Evolutionary conservation across 148 eudicot species (phyloP).

Genomic region (Fallopia convolvulus): DNA sequence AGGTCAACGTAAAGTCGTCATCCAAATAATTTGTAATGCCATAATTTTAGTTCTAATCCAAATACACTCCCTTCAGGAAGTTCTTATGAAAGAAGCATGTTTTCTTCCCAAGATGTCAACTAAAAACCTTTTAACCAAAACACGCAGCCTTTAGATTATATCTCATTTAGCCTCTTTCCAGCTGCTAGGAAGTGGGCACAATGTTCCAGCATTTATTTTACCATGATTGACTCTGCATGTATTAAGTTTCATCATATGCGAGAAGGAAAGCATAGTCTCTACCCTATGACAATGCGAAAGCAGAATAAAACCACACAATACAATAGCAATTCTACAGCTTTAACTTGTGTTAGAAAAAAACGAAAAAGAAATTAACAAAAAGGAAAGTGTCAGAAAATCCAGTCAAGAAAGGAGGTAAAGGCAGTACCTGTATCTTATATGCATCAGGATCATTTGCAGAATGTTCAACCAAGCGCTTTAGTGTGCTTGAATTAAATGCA

Average conservation of each 20-base stretch:
- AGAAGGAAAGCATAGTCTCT: neutral
- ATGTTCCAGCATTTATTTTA: neutral
- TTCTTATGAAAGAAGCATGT: neutral
- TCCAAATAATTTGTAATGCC: neutral
- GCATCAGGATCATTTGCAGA: conserved; percentile 76
- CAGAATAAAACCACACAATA: neutral
- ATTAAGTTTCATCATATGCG: neutral
- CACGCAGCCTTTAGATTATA: neutral
- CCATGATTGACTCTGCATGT: neutral
- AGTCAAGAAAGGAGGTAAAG: conserved; percentile 3
- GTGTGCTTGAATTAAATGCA: conserved; percentile 89
- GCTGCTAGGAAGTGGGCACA: neutral
- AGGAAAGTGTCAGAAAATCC: neutral
- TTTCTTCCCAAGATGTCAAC: neutral
- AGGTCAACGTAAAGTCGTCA: neutral
- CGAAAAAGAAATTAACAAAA: neutral
- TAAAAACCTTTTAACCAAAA: neutral
- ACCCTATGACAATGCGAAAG: neutral
- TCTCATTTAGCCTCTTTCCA: neutral
- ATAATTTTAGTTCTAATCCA: neutral
- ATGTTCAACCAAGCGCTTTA: conserved; percentile 93
- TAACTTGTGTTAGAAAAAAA: neutral
- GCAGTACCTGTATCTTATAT: conserved; percentile 59
- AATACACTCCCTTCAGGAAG: neutral
- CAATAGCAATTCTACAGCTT: neutral